Evolutionary conservation across 2,329 filamentous ascomycete genomes (phyloP).

Genomic region (Curvularia sp.): DNA sequence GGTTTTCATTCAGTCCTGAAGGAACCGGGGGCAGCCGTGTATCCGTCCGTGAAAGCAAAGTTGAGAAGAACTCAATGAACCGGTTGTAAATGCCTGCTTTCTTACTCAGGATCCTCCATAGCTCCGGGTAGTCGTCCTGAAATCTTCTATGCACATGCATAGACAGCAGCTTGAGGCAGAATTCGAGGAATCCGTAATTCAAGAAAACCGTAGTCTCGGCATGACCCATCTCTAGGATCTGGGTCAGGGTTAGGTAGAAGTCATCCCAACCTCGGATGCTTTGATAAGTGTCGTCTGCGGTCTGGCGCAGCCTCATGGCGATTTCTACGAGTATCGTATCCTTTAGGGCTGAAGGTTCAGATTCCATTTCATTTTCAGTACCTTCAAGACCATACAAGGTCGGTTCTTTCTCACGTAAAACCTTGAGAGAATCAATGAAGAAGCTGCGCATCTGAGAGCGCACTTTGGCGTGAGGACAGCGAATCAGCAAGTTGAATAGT

Average conservation of each 20-base stretch:
- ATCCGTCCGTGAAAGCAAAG: constrained; percentile 40
- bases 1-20: constrained; percentile 20
- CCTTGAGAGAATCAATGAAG: constrained; percentile 42
- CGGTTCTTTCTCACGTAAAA: constrained; percentile 45
- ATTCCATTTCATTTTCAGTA: constrained; percentile 40
- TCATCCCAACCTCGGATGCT: constrained; percentile 48
- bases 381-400: constrained; percentile 36
- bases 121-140: constrained; percentile 26
- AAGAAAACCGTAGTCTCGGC: constrained; percentile 40
- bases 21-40: constrained; percentile 23
- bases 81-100: constrained; percentile 42
- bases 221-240: constrained; percentile 40
- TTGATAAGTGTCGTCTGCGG: constrained; percentile 35
- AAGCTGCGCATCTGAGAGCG: constrained; percentile 40
- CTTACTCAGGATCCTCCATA: constrained; percentile 44
- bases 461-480: constrained; percentile 39
- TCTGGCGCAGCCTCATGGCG: constrained; percentile 25
- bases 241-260: constrained; percentile 42
- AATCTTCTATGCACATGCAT: constrained; percentile 34
- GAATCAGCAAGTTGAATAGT: constrained; percentile 67
- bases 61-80: constrained; percentile 41
- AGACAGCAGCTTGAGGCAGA: constrained; percentile 41
- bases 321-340: constrained; percentile 32
- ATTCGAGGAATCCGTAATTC: constrained; percentile 36
- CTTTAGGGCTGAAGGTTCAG: constrained; percentile 19